phyloP scores from a whole-genome alignment of 768 basidiomycete species.

The Chiua virens region DNA sequence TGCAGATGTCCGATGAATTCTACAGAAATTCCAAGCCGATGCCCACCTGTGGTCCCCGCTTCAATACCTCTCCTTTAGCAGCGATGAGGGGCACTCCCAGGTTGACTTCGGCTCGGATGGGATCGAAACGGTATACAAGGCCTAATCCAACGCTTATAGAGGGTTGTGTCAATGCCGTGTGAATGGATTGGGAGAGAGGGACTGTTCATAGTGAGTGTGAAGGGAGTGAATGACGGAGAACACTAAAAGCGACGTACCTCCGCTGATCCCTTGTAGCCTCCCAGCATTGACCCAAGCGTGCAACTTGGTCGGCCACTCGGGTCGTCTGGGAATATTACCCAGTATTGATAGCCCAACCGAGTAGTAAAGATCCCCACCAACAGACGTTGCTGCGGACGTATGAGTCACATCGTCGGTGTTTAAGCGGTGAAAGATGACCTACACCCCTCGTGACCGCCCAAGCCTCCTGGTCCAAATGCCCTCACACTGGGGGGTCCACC shows the following conservation, averaged over 20 bases:
- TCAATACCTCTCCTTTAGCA: constrained; percentile 60
- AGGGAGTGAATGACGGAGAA: not conserved
- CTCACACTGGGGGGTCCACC: constrained; percentile 89
- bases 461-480: constrained; percentile 68
- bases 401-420: not conserved
- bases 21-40: constrained; percentile 79
- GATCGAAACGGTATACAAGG: constrained; percentile 79
- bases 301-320: constrained; percentile 82
- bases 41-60: constrained; percentile 77
- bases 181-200: constrained; percentile 8
- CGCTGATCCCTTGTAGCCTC: constrained; percentile 59
- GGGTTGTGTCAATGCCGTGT: constrained; percentile 32
- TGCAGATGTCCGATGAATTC: constrained; percentile 1
- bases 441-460: constrained; percentile 81
- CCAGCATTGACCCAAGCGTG: constrained; percentile 85
- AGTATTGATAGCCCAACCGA: constrained; percentile 75
- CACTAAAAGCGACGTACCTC: constrained; percentile 40
- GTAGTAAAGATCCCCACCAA: constrained; percentile 85
- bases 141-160: constrained; percentile 82
- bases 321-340: constrained; percentile 66
- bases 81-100: constrained; percentile 80
- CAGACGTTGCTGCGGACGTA: constrained; percentile 62
- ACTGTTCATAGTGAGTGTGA: constrained; percentile 2
- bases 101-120: constrained; percentile 85
- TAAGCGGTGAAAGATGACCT: constrained; percentile 21